Conservation (phyloP, 2,329 filamentous ascomycete species). For the Nemania sp. region DNA sequence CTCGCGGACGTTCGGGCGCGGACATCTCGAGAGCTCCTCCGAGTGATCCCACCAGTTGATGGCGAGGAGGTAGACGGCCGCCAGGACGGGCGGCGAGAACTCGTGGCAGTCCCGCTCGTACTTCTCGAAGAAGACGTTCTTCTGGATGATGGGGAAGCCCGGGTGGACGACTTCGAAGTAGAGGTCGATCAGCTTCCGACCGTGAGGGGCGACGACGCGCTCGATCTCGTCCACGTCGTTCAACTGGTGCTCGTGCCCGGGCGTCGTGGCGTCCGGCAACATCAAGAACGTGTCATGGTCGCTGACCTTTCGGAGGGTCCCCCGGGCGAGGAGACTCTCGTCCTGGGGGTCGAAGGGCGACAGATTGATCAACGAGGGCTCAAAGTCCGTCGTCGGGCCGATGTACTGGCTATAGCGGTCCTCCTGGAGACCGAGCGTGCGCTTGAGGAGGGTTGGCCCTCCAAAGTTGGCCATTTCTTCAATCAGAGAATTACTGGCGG, state of each 20-base stretch:
- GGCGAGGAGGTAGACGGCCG: conserved; percentile 81
- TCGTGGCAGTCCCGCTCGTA: conserved; percentile 73
- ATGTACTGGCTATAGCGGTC: conserved; percentile 84
- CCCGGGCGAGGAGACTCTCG: conserved; percentile 73
- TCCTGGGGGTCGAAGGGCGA: conserved; percentile 81
- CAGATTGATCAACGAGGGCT: conserved; percentile 80
- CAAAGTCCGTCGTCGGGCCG: conserved; percentile 80
- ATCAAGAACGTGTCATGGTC: conserved; percentile 79
- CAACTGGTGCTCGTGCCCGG: conserved; percentile 70
- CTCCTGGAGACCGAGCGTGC: conserved; percentile 74
- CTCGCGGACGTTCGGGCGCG: conserved; percentile 72
- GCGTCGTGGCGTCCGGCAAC: conserved; percentile 73
- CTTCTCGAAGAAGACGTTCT: conserved; percentile 77
- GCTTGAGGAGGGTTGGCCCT: conserved; percentile 67
- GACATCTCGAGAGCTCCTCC: conserved; percentile 64
- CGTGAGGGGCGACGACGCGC: conserved; percentile 74
- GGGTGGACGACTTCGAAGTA: conserved; percentile 84
- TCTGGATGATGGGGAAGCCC: conserved; percentile 81
- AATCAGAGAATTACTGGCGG: conserved; percentile 65
- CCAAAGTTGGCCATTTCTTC: conserved; percentile 74
- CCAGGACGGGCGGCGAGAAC: conserved; percentile 76
- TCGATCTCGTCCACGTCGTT: conserved; percentile 76
- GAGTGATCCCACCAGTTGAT: conserved; percentile 87
- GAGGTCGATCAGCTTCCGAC: conserved; percentile 75
- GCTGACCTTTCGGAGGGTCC: conserved; percentile 75